Evolutionary conservation across 106 monocot genomes (phyloP).

Genomic region (Platanthera zijinensis): DNA sequence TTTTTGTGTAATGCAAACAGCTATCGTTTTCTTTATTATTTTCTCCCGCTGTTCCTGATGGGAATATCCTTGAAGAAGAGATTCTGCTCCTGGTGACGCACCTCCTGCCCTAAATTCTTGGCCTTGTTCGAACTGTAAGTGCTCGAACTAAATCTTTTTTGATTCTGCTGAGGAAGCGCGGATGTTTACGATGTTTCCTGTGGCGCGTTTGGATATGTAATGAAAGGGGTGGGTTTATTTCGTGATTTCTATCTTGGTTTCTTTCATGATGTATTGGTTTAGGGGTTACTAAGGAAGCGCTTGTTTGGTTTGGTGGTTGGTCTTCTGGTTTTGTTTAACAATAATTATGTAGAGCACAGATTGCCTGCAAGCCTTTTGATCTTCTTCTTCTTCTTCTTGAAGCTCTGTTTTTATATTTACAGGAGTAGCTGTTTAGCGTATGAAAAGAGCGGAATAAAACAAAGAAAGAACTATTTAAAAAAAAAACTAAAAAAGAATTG

Average conservation of each 20-base stretch:
- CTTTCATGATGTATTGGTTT: not conserved
- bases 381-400: too few relatives aligned
- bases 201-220: not conserved
- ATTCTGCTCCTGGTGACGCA: not conserved
- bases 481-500: too few relatives aligned
- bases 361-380: too few relatives aligned
- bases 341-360: too few relatives aligned
- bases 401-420: too few relatives aligned
- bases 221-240: not conserved
- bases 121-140: not conserved
- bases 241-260: not conserved
- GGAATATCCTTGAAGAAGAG: not conserved
- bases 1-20: too few relatives aligned
- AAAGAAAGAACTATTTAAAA: too few relatives aligned
- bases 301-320: not conserved
- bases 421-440: too few relatives aligned
- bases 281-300: not conserved
- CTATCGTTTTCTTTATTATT: too few relatives aligned
- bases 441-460: too few relatives aligned
- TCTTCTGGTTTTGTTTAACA: too few relatives aligned
- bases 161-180: not conserved
- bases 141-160: not conserved
- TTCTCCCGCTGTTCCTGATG: not conserved
- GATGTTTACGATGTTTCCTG: not conserved
- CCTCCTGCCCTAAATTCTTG: not conserved